Conservation (phyloP, 768 basidiomycete species). For the Pleurotus tuoliensis region DNA sequence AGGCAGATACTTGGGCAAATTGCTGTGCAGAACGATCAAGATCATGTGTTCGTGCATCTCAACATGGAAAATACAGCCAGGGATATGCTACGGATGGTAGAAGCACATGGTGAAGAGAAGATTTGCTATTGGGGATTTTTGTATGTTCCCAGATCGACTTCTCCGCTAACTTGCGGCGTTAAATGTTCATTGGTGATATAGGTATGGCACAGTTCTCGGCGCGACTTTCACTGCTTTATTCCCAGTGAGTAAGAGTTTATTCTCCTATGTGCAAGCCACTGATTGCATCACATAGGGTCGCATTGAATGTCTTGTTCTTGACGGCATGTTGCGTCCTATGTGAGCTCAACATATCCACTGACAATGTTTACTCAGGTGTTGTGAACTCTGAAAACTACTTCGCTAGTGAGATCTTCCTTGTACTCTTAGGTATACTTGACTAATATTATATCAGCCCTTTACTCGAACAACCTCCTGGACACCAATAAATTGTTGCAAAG, state of each 20-base stretch:
- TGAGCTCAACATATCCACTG: background rate
- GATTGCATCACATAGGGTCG: slow-evolving; percentile 16
- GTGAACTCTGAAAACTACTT: slow-evolving; percentile 21
- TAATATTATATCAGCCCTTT: too few species aligned
- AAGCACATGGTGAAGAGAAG: slow-evolving; percentile 27
- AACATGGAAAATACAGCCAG: slow-evolving; percentile 33
- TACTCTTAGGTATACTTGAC: background rate
- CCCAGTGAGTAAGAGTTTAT: slow-evolving; percentile 18
- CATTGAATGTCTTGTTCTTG: slow-evolving; percentile 26
- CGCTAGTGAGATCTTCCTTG: slow-evolving; percentile 10
- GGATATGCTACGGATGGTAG: slow-evolving; percentile 32
- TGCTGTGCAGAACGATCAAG: slow-evolving; percentile 17
- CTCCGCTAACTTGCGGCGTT: background rate
- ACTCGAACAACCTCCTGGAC: slow-evolving; percentile 6
- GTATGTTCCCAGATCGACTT: slow-evolving; percentile 11
- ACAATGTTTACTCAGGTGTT: slow-evolving; percentile 10
- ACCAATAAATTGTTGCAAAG: slow-evolving; percentile 16
- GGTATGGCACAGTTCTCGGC: slow-evolving; percentile 23
- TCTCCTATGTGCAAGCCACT: background rate
- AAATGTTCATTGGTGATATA: slow-evolving; percentile 7
- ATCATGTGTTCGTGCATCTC: slow-evolving; percentile 25
- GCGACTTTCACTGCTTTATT: slow-evolving; percentile 29
- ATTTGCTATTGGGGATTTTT: slow-evolving; percentile 29
- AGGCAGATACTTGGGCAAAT: slow-evolving; percentile 24
- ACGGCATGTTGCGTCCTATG: slow-evolving; percentile 15